A percentile compares a stretch with the other conserved stretches of the same genome.
Conservation (phyloP, 495 filamentous ascomycete genomes). For the Aspergillus conjunctus region DNA sequence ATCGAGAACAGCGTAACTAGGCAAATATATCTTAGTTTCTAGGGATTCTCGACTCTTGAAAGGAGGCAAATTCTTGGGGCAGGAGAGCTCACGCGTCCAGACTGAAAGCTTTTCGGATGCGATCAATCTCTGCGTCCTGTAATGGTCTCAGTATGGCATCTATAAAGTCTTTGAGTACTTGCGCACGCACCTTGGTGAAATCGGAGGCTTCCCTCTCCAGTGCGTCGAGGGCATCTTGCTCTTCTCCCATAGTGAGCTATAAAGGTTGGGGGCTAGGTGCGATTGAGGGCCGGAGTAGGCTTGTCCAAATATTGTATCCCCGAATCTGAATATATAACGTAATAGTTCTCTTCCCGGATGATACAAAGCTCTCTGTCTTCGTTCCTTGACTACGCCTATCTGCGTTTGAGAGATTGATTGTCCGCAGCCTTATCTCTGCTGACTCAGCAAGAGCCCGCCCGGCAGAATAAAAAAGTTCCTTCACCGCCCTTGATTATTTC, state of each 20-base stretch:
- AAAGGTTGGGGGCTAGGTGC: not conserved
- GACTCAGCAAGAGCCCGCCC: conserved; percentile 32
- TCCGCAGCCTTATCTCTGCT: conserved; percentile 40
- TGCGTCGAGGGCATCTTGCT: conserved; percentile 78
- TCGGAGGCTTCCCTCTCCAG: conserved; percentile 88
- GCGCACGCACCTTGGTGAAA: conserved; percentile 71
- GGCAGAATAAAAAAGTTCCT: conserved; percentile 35
- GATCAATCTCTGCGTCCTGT: conserved; percentile 93
- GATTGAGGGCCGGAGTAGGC: not conserved
- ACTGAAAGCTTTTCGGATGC: conserved; percentile 86
- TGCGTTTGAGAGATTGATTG: not conserved
- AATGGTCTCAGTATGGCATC: conserved; percentile 6
- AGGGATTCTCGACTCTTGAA: not conserved
- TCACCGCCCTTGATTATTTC: conserved; percentile 27
- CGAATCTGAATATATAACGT: too few species aligned
- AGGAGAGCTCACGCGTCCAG: conserved; percentile 74
- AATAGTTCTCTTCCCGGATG: too few species aligned
- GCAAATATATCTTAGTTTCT: conserved; percentile 10
- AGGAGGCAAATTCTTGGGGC: not conserved
- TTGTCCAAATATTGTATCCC: not conserved
- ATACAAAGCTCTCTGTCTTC: too few species aligned
- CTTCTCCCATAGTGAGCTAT: conserved; percentile 55
- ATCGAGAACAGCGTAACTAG: conserved; percentile 89
- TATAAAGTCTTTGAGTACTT: not conserved
- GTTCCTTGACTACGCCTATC: too few species aligned